Conservation (phyloP, 2,329 filamentous ascomycete species). For the Talaromyces sp. region DNA sequence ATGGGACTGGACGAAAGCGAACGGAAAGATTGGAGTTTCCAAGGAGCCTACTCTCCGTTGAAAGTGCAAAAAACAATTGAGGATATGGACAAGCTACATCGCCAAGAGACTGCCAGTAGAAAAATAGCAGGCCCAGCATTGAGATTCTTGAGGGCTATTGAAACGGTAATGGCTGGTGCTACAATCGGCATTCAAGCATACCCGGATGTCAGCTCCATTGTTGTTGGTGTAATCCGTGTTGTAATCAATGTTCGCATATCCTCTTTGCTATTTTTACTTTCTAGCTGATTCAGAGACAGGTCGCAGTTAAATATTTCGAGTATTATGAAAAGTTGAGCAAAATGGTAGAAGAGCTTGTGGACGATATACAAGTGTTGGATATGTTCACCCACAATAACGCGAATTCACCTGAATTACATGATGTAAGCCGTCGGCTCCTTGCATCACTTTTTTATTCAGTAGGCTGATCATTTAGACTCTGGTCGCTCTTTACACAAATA, state of each 20-base stretch:
- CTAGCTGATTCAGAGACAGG: too few species aligned
- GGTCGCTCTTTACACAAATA: not conserved
- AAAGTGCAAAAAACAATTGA: too few species aligned
- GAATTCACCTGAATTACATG: constrained; percentile 5
- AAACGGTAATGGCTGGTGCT: constrained; percentile 15
- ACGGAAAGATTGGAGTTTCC: constrained; percentile 12
- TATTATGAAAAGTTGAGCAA: constrained; percentile 16
- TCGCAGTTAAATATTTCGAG: constrained; percentile 14
- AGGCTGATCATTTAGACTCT: not conserved
- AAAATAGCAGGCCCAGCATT: constrained; percentile 5
- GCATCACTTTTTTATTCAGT: too few species aligned
- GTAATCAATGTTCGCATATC: too few species aligned
- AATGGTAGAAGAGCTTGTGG: constrained; percentile 15
- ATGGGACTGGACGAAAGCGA: constrained; percentile 10
- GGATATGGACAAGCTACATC: constrained; percentile 13
- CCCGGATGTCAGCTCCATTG: constrained; percentile 15
- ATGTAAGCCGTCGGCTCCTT: too few species aligned
- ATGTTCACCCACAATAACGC: constrained; percentile 2
- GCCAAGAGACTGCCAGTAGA: not conserved
- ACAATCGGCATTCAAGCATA: constrained; percentile 13
- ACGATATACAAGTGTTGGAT: constrained; percentile 11
- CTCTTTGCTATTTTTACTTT: too few species aligned
- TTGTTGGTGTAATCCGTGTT: constrained; percentile 13
- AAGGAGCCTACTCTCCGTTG: not conserved
- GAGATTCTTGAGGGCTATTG: constrained; percentile 5